A percentile compares a stretch with the other conserved stretches of the same genome.
These are phyloP conservation scores for Daldinia sp. DNA, from an alignment of 2,329 filamentous ascomycete species.

Conservation along the genomic window DNA sequence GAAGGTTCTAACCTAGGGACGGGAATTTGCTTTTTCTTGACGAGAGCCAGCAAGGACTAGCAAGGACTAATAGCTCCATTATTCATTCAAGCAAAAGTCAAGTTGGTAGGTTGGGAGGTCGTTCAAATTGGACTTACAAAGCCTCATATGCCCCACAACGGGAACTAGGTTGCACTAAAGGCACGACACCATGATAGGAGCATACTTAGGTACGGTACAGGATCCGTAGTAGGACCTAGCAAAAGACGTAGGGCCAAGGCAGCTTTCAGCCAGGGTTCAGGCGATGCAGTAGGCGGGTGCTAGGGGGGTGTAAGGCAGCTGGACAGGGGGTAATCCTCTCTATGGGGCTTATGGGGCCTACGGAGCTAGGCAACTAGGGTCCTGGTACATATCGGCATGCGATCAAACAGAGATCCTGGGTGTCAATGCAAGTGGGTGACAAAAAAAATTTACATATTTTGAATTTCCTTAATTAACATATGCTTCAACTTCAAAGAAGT, in stretches of 20 bases:
- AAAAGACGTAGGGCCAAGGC: slow-evolving; percentile 18
- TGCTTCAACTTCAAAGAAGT: too few species aligned
- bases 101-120: slow-evolving; percentile 24
- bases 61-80: too few species aligned
- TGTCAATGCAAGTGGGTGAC: too few species aligned
- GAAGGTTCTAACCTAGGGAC: too few species aligned
- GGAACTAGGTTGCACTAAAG: slow-evolving; percentile 39
- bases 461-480: too few species aligned
- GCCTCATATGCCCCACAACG: slow-evolving; percentile 39
- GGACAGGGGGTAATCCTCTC: slow-evolving; percentile 11
- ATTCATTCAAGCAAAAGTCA: slow-evolving; percentile 10
- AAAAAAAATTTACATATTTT: too few species aligned
- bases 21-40: slow-evolving; percentile 1
- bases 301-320: slow-evolving; percentile 17
- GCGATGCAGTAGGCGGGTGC: slow-evolving; percentile 16
- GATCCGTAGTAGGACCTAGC: slow-evolving; percentile 12
- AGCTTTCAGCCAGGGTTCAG: slow-evolving; percentile 27
- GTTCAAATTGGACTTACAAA: slow-evolving; percentile 37
- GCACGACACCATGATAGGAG: slow-evolving; percentile 31
- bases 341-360: slow-evolving; percentile 5
- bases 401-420: slow-evolving; percentile 35
- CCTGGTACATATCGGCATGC: slow-evolving; percentile 14
- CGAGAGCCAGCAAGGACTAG: slow-evolving; percentile 1
- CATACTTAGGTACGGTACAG: too few species aligned
- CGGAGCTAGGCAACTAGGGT: slow-evolving; percentile 16